Evolutionary conservation across 2,329 filamentous ascomycete species (phyloP), one percentile per base, ranked within the genome.

Genomic region (Cordyceps fumosorosea): DNA sequence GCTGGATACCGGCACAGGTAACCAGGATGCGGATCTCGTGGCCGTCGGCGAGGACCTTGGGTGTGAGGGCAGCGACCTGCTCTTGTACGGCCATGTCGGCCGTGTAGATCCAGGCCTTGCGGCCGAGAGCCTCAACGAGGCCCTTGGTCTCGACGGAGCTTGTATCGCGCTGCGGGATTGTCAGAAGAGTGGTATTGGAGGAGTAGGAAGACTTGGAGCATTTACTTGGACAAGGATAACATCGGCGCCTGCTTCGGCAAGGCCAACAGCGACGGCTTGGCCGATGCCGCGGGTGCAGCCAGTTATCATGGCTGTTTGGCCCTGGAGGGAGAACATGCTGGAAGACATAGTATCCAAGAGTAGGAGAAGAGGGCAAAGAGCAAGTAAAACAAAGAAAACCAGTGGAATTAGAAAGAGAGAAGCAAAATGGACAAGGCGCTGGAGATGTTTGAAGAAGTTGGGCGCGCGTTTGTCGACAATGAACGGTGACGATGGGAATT

Each of bases 1-100:
- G 82, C 75, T 96, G 92, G 71, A 96, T 93, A 29, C 92, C 92
- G 20, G 89, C 92, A 76, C 90, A 93, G 77, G 93, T 96, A 68
- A 96, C 78, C 8, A 96, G 83, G 70, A 96, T 90, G 70, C 90
- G 83, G 65, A 96, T 84, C 70, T 84, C 71, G 71, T 86, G 81
- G 55, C 82, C 83, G 69, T 87, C 84, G 48, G 79, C 76, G n/a
- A 90, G 77, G 62, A 92, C 74, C 22, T 76, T 75, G 26, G 87
- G 83, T 1, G 85, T 77, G 2, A 93, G 79, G 0, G 76, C 74
- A n/a, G 81, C 76, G 60, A 92, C 86, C 24, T 85, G 83, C 22
- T 76, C 69, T n/a, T 78, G 72, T 2, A 81, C 85, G 45, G 85
- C 79, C 29, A 93, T 84, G 75, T 93, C 89, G 20, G 85, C 86